A percentile compares a stretch with the other conserved stretches of the same genome.
Conservation (phyloP, 2,329 filamentous ascomycete genomes). For the Amesomyces nigricolor region DNA sequence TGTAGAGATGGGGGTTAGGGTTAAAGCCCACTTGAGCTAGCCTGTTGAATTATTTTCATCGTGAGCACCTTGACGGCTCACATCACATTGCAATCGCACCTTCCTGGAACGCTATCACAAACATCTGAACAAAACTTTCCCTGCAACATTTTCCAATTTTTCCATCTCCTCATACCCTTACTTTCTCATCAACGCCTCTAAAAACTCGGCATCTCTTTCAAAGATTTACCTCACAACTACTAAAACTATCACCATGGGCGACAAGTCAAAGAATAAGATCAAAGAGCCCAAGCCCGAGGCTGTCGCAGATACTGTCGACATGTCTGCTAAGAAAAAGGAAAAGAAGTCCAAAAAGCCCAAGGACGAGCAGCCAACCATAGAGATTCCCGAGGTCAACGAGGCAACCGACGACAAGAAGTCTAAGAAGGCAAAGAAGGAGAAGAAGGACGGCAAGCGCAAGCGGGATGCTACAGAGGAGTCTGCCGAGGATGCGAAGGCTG, state of each 20-base stretch:
- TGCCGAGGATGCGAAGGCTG: neutral
- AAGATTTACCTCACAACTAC: neutral
- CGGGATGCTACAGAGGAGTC: conserved; percentile 1
- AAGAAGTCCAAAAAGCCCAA: conserved; percentile 19
- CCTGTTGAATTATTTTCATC: neutral
- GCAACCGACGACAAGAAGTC: conserved; percentile 5
- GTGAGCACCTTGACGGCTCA: neutral
- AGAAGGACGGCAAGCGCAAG: conserved; percentile 21
- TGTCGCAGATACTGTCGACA: neutral
- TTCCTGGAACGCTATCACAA: too few species aligned
- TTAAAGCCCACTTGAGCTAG: neutral
- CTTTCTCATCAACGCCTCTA: too few species aligned
- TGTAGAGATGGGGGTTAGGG: neutral
- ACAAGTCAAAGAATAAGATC: conserved; percentile 12
- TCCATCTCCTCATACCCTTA: neutral
- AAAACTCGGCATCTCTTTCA: neutral
- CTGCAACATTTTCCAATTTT: neutral
- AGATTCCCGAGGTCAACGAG: neutral
- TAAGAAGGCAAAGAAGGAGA: conserved; percentile 19
- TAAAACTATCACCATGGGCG: conserved; percentile 10
- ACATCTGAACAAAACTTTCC: neutral
- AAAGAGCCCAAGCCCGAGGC: conserved; percentile 4
- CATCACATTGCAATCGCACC: neutral
- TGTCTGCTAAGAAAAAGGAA: conserved; percentile 6
- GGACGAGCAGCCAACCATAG: neutral